phyloP scores from a whole-genome alignment of 192 early-diverging fungal genomes.

The Umbelopsis sp. region DNA sequence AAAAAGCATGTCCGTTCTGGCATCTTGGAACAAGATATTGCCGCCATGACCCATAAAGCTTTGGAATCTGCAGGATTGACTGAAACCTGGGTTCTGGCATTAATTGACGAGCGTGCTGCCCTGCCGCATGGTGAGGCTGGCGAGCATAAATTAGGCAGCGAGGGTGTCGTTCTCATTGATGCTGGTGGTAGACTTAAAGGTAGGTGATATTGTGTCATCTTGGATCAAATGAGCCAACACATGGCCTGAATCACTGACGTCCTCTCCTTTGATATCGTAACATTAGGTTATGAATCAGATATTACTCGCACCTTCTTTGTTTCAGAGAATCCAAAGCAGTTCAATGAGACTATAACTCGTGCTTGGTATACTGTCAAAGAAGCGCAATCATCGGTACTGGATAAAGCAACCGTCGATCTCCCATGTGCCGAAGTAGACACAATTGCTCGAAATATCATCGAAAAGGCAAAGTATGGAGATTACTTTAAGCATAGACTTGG shows the following conservation, averaged over 20 bases:
- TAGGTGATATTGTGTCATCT: not conserved
- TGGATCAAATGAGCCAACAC: not conserved
- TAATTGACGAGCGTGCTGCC: constrained; percentile 54
- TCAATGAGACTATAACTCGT: constrained; percentile 42
- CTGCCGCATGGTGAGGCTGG: constrained; percentile 51
- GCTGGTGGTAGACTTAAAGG: constrained; percentile 48
- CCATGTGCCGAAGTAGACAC: constrained; percentile 51
- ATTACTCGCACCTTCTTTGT: constrained; percentile 56
- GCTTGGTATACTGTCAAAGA: constrained; percentile 52
- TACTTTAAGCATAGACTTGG: constrained; percentile 56
- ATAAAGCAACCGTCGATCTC: constrained; percentile 28
- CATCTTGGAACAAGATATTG: constrained; percentile 40
- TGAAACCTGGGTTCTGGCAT: constrained; percentile 40
- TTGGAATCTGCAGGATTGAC: constrained; percentile 36
- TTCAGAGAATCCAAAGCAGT: constrained; percentile 22
- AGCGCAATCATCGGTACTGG: constrained; percentile 44
- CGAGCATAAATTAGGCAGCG: constrained; percentile 35
- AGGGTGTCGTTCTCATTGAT: constrained; percentile 51
- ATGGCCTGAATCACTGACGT: not conserved
- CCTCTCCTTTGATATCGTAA: not conserved
- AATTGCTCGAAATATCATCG: constrained; percentile 45
- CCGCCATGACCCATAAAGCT: constrained; percentile 37
- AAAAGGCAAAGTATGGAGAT: constrained; percentile 40
- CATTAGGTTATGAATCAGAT: constrained; percentile 47
- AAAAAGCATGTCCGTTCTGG: constrained; percentile 39